A percentile compares a stretch with the other conserved stretches of the same genome.
These are phyloP conservation scores for Pontederia crassipes DNA, from an alignment of 176 grass and related monocot species.

Conservation along the genomic window DNA sequence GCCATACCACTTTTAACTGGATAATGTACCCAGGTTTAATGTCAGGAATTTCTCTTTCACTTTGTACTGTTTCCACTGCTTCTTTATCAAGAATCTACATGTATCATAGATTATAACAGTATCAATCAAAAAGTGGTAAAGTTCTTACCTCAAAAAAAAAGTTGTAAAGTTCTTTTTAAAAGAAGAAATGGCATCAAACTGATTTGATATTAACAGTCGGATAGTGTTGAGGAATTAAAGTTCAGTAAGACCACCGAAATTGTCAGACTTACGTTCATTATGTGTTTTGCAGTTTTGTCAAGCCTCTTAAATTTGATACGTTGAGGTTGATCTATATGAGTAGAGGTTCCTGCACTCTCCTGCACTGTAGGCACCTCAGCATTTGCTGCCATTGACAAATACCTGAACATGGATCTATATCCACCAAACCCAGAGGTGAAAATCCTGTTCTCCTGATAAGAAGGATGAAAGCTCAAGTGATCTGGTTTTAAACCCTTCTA, in stretches of 20 bases:
- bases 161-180: too few species aligned
- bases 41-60: slow-evolving; percentile 54
- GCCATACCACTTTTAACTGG: slow-evolving; percentile 78
- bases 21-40: slow-evolving; percentile 71
- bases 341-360: slow-evolving; percentile 25
- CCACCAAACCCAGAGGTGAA: slow-evolving; percentile 9
- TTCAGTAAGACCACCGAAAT: not conserved
- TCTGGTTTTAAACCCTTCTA: too few species aligned
- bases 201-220: too few species aligned
- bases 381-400: slow-evolving; percentile 20
- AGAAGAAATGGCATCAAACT: too few species aligned
- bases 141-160: too few species aligned
- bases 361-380: slow-evolving; percentile 25
- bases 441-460: slow-evolving; percentile 1
- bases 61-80: slow-evolving; percentile 42
- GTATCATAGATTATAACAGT: slow-evolving; percentile 1
- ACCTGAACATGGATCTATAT: slow-evolving; percentile 17
- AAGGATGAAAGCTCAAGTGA: too few species aligned
- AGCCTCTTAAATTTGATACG: slow-evolving; percentile 81
- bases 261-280: slow-evolving; percentile 60
- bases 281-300: slow-evolving; percentile 88
- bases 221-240: not conserved
- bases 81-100: slow-evolving; percentile 86
- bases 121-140: too few species aligned
- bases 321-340: slow-evolving; percentile 31